Evolutionary conservation across 352 stramenopile genomes (phyloP), one percentile per base, ranked within the genome.

Genomic region (Phytophthora colocasiae): DNA sequence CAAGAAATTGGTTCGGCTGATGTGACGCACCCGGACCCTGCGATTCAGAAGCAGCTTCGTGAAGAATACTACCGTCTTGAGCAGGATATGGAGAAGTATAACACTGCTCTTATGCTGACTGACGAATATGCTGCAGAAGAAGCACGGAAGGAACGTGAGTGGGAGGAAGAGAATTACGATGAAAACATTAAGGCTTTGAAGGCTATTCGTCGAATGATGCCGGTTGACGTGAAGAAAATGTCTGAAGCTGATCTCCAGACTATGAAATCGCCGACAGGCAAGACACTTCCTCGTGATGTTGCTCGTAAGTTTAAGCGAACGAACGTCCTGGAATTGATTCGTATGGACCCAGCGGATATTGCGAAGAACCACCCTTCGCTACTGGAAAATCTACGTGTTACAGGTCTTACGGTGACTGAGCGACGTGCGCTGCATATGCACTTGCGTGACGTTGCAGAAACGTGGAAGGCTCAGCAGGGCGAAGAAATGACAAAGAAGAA

Each of bases 61-160:
- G 91, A 98, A 85, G 92, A 98, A 64, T 97, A 98, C 74, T 97
- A 94, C 72, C 87, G 84, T 57, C 73, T 98, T 19, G 92, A 98
- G 66, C 90, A 97, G 68, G 91, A 98, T 62, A 97, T 98, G 91
- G 91, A 98, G 66, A 97, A 97, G 67, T 97, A 97, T 73, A 97
- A 96, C 63, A 95, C 80, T 34, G 93, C 93, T 22, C 63, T 98
- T 40, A 93, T 97, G 77, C 58, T 97, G n/a, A 96, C 91, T 45
- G 93, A 98, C 56, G 93, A 98, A 69, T 97, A 97, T 48, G 84
- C 90, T 6, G 89, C 89, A 12, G 90, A 98, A 77, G 82, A 97
- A 75, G 85, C 91, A n/a, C 68, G 89, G 58, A 92, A 95, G 51
- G 93, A 98, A 58, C 83, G 81, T 32, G 87, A 97, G 58, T 98